phyloP scores from a whole-genome alignment of 2,329 filamentous ascomycete species.

The Plenodomus tracheiphilus region DNA sequence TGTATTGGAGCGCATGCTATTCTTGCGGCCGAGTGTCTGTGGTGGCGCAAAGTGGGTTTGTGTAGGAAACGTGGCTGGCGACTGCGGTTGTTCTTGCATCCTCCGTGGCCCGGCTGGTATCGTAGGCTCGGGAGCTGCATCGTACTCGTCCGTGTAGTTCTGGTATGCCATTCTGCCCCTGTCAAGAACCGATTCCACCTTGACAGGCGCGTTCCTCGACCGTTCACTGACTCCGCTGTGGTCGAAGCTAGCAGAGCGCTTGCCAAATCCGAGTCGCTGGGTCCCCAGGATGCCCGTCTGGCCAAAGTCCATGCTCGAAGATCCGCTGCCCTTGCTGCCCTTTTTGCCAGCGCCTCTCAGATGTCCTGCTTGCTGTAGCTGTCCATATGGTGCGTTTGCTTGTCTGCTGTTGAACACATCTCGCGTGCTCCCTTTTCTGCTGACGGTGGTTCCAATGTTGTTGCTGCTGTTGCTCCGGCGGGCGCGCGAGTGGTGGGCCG shows the following conservation, averaged over 20 bases:
- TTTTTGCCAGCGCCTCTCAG: conserved; percentile 56
- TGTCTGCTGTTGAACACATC: conserved; percentile 30
- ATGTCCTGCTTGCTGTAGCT: conserved; percentile 34
- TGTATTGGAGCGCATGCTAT: conserved; percentile 62
- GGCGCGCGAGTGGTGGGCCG: conserved; percentile 52
- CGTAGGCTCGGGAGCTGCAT: conserved; percentile 84
- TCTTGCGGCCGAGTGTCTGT: conserved; percentile 55
- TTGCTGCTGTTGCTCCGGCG: conserved; percentile 81
- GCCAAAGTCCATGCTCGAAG: conserved; percentile 67
- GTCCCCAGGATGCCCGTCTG: conserved; percentile 61
- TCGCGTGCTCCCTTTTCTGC: conserved; percentile 41
- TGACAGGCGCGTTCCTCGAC: conserved; percentile 24
- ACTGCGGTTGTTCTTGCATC: conserved; percentile 47
- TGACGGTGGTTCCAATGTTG: conserved; percentile 55
- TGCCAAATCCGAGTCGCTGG: conserved; percentile 59
- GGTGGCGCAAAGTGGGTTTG: conserved; percentile 47
- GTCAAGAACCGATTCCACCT: conserved; percentile 51
- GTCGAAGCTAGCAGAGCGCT: conserved; percentile 77
- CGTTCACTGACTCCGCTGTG: conserved; percentile 36
- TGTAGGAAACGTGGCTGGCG: conserved; percentile 43
- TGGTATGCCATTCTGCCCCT: conserved; percentile 49
- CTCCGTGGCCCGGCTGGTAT: conserved; percentile 78
- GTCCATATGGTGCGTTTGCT: conserved; percentile 28
- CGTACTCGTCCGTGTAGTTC: conserved; percentile 63
- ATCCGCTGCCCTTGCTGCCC: conserved; percentile 72